These are phyloP conservation scores for Cryoendolithus antarcticus DNA, from an alignment of 2,329 filamentous ascomycete genomes.

Conservation along the genomic window DNA sequence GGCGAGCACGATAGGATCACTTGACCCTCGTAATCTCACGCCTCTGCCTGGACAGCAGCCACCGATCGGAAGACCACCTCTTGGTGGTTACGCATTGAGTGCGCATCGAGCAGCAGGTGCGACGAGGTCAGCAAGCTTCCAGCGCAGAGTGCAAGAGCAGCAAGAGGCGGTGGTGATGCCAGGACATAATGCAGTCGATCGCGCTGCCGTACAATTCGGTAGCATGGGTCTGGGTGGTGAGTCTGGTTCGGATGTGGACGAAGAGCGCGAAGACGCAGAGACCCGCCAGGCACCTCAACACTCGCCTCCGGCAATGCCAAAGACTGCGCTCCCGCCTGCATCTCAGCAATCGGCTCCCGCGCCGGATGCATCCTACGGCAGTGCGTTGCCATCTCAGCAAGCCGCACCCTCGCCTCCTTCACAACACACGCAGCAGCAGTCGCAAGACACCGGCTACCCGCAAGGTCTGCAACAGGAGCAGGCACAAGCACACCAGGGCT, in stretches of 20 bases:
- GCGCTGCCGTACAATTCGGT: constrained; percentile 88
- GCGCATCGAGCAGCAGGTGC: constrained; percentile 64
- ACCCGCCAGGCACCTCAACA: constrained; percentile 90
- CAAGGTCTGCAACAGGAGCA: constrained; percentile 40
- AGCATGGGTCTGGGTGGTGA: constrained; percentile 84
- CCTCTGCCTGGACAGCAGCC: constrained; percentile 48
- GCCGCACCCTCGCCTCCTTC: constrained; percentile 23
- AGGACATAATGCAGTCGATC: constrained; percentile 86
- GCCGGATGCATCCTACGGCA: constrained; percentile 48
- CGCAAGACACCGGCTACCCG: constrained; percentile 34
- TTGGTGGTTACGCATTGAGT: constrained; percentile 66
- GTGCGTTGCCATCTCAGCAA: constrained; percentile 47
- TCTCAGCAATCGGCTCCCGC: constrained; percentile 36
- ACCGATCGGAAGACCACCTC: constrained; percentile 45
- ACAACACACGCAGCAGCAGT: constrained; percentile 9
- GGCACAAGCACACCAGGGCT: constrained; percentile 30
- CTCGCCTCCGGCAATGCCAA: constrained; percentile 74
- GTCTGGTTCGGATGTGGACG: constrained; percentile 67
- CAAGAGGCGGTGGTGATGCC: constrained; percentile 98
- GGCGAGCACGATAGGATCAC: constrained; percentile 81
- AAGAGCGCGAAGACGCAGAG: constrained; percentile 88
- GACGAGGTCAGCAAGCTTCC: constrained; percentile 62
- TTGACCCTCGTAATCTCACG: constrained; percentile 60
- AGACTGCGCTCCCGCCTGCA: constrained; percentile 73
- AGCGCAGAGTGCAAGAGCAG: constrained; percentile 81